These are phyloP conservation scores for Chlamydomonas eustigma DNA, from an alignment of 139 green algal genomes.

Conservation along the genomic window DNA sequence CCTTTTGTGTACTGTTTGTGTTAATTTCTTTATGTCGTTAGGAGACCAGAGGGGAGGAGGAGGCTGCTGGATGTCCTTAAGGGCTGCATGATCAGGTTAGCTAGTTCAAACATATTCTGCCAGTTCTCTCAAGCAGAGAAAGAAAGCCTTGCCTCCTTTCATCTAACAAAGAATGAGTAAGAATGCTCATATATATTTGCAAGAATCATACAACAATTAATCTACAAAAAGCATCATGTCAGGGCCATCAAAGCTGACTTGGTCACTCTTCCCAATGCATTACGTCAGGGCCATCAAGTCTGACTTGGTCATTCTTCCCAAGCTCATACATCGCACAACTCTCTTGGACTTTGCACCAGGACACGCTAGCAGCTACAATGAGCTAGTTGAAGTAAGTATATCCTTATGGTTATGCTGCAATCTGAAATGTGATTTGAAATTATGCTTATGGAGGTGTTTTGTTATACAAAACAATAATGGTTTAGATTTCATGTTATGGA, in stretches of 20 bases:
- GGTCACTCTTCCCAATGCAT: not conserved
- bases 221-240: too few species aligned
- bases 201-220: too few species aligned
- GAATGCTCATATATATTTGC: not conserved
- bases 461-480: too few species aligned
- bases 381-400: conserved; percentile 55
- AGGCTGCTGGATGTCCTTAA: conserved; percentile 68
- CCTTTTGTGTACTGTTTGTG: too few species aligned
- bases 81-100: conserved; percentile 66
- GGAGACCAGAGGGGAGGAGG: conserved; percentile 39
- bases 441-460: too few species aligned
- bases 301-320: conserved; percentile 68
- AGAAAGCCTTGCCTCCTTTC: too few species aligned
- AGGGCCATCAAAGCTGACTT: too few species aligned
- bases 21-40: too few species aligned
- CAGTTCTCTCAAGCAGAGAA: too few species aligned
- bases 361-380: conserved; percentile 88
- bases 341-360: conserved; percentile 71
- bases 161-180: not conserved
- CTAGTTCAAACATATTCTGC: too few species aligned
- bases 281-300: conserved; percentile 59
- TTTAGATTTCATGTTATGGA: too few species aligned
- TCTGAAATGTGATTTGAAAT: too few species aligned
- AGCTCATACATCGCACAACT: conserved; percentile 35
- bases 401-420: not conserved